A percentile compares a stretch with the other conserved stretches of the same genome.
Conservation (phyloP, 352 stramenopile genomes). For the Globisporangium sylvaticum region DNA sequence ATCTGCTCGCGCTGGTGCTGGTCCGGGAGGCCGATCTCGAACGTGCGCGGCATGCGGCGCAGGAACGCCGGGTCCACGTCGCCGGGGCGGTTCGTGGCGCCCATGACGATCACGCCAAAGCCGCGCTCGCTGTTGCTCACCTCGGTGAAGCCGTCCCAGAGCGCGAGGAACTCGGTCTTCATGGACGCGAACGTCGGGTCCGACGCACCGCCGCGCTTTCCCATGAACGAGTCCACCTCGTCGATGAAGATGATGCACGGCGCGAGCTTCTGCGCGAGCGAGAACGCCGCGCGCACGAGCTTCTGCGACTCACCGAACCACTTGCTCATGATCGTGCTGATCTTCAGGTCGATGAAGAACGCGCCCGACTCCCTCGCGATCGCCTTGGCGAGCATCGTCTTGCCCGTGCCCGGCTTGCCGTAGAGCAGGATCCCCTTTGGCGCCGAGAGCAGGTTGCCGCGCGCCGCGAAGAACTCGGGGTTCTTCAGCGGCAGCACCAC, state of each 20-base stretch:
- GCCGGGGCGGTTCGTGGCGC: conserved; percentile 92
- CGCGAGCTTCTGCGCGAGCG: conserved; percentile 91
- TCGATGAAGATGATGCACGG: conserved; percentile 99
- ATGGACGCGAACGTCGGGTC: conserved; percentile 85
- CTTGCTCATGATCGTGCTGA: conserved; percentile 90
- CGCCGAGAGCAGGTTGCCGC: conserved; percentile 82
- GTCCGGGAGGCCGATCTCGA: conserved; percentile 93
- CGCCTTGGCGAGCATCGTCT: conserved; percentile 92
- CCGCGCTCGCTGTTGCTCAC: conserved; percentile 60
- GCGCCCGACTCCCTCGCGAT: conserved; percentile 93
- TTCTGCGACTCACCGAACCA: conserved; percentile 92
- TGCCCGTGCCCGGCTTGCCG: conserved; percentile 80
- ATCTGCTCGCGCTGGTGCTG: conserved; percentile 90
- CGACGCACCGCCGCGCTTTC: conserved; percentile 69
- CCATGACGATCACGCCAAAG: conserved; percentile 94
- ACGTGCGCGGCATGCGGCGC: conserved; percentile 93
- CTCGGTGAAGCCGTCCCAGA: conserved; percentile 96
- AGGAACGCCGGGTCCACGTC: conserved; percentile 94
- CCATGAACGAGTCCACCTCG: conserved; percentile 94
- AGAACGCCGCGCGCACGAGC: conserved; percentile 91
- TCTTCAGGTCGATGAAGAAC: conserved; percentile 89
- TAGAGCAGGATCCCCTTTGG: conserved; percentile 87
- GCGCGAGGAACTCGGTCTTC: conserved; percentile 96
- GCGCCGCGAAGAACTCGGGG: conserved; percentile 89
- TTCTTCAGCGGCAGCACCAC: conserved; percentile 91